Evolutionary conservation across 1,284 basidiomycete species (phyloP), one percentile per base, ranked within the genome.

Genomic region (Mycena sp.): DNA sequence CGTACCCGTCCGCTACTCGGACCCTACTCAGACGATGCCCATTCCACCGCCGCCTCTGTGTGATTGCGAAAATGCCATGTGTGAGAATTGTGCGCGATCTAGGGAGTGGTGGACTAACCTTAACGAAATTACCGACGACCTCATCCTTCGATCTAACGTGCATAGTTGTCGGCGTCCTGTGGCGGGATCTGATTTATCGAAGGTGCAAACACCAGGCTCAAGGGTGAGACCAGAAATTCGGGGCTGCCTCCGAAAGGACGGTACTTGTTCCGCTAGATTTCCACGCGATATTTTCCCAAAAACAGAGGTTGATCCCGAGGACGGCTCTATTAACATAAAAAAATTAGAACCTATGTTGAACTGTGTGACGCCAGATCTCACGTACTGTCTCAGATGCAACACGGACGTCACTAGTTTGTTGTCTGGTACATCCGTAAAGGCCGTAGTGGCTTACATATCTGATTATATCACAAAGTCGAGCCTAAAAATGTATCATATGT

Each of bases 391-490:
- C 11, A 39, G 76, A 20, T 77, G 76, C 37, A 78, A 79, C 62
- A 75, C 77, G 20, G 79, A 80, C 57, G 71, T 74, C 2, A 76
- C 76, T 1, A 74, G 75, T 34, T 64, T 80, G 1, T 39, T 70
- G 3, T 80, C 77, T 2, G 78, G 78, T 0, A 80, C 79, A 16
- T 68, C 78, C 10, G 74, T 79, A 1, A 80, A 80, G 61, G 77
- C 77, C 5, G 67, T 79, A 11, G 64, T 78, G 2, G 63, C 70
- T 1, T 80, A 79, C 73, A 67, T 79, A 8, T 67, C 78, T 10
- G 76, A 80, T 54, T 81, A 81, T 69, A 67, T 80, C 2, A 77
- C 74, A 0, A 80, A 80, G 50, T 62, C 73, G 0, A 54, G 57
- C 11, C 38, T 67, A 5, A 67, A 67, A 37, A 50, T n/a, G 2